phyloP scores from a whole-genome alignment of 2,329 filamentous ascomycete genomes.

The Boeremia lycopersici region DNA sequence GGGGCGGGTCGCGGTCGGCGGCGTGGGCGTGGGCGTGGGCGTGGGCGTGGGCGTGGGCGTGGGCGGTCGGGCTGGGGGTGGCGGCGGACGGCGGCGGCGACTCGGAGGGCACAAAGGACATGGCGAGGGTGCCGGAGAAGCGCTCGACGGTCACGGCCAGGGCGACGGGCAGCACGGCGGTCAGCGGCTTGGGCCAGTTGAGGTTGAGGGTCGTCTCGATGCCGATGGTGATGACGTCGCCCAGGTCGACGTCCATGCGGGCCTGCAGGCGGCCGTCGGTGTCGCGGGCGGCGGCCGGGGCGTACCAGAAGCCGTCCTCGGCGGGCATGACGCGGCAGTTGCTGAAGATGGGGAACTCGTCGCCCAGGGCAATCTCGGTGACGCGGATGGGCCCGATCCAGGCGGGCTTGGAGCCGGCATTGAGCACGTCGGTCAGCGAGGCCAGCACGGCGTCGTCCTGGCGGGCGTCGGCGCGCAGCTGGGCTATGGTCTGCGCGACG shows the following conservation, averaged over 20 bases:
- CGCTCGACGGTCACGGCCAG: constrained; percentile 89
- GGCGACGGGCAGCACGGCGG: constrained; percentile 89
- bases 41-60: constrained; percentile 14
- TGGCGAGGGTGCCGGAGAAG: constrained; percentile 92
- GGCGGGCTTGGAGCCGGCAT: constrained; percentile 83
- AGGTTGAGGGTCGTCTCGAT: constrained; percentile 92
- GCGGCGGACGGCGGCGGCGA: constrained; percentile 37
- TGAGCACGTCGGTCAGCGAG: constrained; percentile 83
- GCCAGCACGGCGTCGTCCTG: constrained; percentile 88
- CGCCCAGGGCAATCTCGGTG: constrained; percentile 90
- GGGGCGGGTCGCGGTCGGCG: constrained; percentile 45
- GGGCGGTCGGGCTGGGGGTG: constrained; percentile 51
- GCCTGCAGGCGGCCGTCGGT: constrained; percentile 84
- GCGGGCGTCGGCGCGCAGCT: constrained; percentile 90
- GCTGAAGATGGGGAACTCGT: constrained; percentile 98
- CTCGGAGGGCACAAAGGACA: constrained; percentile 82
- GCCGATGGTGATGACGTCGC: constrained; percentile 92
- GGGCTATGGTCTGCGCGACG: constrained; percentile 93
- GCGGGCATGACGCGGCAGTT: constrained; percentile 96
- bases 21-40: constrained; percentile 31
- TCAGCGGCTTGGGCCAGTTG: constrained; percentile 90
- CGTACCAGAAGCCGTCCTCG: constrained; percentile 67
- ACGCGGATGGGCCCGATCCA: constrained; percentile 94
- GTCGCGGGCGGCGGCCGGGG: constrained; percentile 54
- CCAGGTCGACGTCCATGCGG: constrained; percentile 94